Base-by-base conservation (phyloP, 1,284 basidiomycete species). In the Lignosus rhinocerotis region DNA sequence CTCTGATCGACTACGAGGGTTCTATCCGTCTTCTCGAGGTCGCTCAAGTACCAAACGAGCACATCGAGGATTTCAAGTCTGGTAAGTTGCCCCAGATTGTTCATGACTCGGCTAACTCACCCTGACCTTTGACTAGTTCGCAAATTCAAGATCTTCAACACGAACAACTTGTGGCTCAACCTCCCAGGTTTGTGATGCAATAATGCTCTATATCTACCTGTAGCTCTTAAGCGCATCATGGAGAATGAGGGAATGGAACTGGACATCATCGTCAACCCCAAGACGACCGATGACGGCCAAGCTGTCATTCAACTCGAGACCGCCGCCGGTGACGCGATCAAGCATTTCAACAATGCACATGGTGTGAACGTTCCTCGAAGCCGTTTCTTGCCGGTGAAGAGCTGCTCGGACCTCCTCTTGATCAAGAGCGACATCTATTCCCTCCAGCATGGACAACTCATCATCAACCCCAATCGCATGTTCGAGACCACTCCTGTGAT, bases 401-500 rank as follows among this genome's bases (percentile, higher is more conserved):
- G 86, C 63, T 94, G 91, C 76, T 94, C 92, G 52, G 93, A 96
- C 74, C 80, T 98, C 68, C 83, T 98, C 33, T 81, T 98, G 67
- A 97, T 98, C 85, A 99, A 96, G 79, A 94, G 91, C 66, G 95
- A 98, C 73, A 90, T 99, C 64, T 99, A 99, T 82, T 93, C 90
- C 65, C 81, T 99, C 53, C 81, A 93, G 76, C 96, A 99, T 75
- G 97, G 97, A 57, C 92, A 93, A 70, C 86, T 99, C 53, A 86
- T 95, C 63, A 91, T 98, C 84, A 95, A 94, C 75, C 86, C 89
- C 68, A 82, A 86, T 57, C 79, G 94, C 70, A 92, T 96, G 86
- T 98, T 98, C 74, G 90, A 88, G 73, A 94, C 90, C 45, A 98
- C 94, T 2, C 96, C 97, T 25, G 96, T 98, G 57, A 94, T 99